Evolutionary conservation across 2,329 filamentous ascomycete species (phyloP), one percentile per base, ranked within the genome.

Genomic region (Fusarium tricinctum): DNA sequence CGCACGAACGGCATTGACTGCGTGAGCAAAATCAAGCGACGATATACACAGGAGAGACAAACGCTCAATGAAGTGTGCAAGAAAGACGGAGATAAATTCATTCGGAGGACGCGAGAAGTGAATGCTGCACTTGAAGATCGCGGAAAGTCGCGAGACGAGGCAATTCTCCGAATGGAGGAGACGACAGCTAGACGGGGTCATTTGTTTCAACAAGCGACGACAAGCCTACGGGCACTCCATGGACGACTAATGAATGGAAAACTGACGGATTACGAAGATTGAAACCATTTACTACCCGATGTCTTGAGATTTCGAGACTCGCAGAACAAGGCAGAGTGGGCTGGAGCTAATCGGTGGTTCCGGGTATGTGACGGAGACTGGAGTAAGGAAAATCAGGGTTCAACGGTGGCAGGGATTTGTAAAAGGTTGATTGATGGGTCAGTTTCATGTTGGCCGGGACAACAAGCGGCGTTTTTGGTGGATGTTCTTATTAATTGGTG

Each of bases 201-300:
- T 26, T 14, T 68, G 6, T 75, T 71, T 50, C 43, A 66, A 28
- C 53, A 51, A 50, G 74, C 66, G 3, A 71, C 60, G 1, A 63
- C 62, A 1, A 70, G 52, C n/a, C 42, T 77, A n/a, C 68, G 67
- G 19, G 66, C 61, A 22, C 47, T 76, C 8, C 71, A 74, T 10
- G 56, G 60, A 10, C 60, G 48, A 17, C 40, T 76, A 14, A 44
- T 68, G 26, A 53, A 69, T 28, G 58, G 49, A 14, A 40, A 54
- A 8, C 1, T 47, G 28, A 33, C 12, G 39, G 62, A 62, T n/a
- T 44, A 52, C 22, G 46, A 30, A 33, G 20, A 39, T 22, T 53
- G 49, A 35, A 13, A 12, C 22, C n/a, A 26, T 63, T 5, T 52
- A 51, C 30, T 47, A 19, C 43, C 33, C 17, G 32, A 26, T 12